These are phyloP conservation scores for Zymoseptoria crescenta DNA, from an alignment of 2,329 filamentous ascomycete species.

Conservation along the genomic window DNA sequence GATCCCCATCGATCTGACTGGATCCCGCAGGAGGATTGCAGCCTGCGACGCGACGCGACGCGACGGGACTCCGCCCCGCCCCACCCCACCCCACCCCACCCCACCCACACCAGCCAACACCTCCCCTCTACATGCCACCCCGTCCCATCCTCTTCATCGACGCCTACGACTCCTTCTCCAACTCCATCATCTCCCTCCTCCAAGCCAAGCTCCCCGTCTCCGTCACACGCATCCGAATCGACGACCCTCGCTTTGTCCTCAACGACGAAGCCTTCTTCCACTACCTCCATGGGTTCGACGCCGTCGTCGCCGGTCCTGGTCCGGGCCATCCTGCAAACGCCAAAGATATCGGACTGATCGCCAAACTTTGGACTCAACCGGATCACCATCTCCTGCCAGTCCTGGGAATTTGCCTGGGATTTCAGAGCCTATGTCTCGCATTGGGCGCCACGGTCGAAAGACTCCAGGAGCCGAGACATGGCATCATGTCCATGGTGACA, in stretches of 20 bases:
- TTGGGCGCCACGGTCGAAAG: slow-evolving; percentile 60
- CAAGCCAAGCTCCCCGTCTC: slow-evolving; percentile 59
- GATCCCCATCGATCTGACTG: no score
- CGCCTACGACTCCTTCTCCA: slow-evolving; percentile 93
- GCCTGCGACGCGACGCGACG: slow-evolving; percentile 7
- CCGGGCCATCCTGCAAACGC: slow-evolving; percentile 69
- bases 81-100: no score
- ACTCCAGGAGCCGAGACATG: slow-evolving; percentile 69
- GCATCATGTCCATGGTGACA: slow-evolving; percentile 63
- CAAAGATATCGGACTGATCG: slow-evolving; percentile 77
- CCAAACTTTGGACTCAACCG: slow-evolving; percentile 61
- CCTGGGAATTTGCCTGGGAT: slow-evolving; percentile 81
- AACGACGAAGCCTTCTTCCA: slow-evolving; percentile 32
- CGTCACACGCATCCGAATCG: slow-evolving; percentile 58
- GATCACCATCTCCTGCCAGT: slow-evolving; percentile 60
- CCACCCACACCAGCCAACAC: not conserved
- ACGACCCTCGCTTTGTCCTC: slow-evolving; percentile 34
- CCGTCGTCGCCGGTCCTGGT: slow-evolving; percentile 82
- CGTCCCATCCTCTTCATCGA: slow-evolving; percentile 70
- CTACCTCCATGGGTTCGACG: slow-evolving; percentile 59
- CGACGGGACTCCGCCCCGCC: no score
- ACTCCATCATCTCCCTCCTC: slow-evolving; percentile 83
- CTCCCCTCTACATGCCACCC: slow-evolving; percentile 17
- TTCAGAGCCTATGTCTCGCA: slow-evolving; percentile 68
- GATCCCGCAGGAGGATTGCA: no score